Percentiles rank a stretch among this genome's conserved stretches.
These are phyloP conservation scores for Malassezia restricta DNA, from an alignment of 1,284 basidiomycete species.

Conservation along the genomic window DNA sequence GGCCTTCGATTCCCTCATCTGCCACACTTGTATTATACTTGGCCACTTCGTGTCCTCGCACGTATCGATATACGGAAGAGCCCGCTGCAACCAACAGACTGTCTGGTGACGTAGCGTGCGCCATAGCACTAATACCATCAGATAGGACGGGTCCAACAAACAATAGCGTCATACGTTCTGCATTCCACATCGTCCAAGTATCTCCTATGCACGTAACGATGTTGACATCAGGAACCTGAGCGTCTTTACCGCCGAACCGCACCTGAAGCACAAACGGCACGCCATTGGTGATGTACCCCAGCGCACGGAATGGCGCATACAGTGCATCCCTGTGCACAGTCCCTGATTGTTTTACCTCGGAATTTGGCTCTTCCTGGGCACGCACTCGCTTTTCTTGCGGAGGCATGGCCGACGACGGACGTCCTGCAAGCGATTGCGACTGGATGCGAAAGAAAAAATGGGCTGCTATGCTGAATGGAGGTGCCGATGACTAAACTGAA, in stretches of 20 bases:
- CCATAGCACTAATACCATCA: slow-evolving; percentile 62
- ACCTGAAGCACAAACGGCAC: slow-evolving; percentile 74
- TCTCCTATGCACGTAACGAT: slow-evolving; percentile 77
- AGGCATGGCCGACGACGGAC: not conserved
- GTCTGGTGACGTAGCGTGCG: slow-evolving; percentile 62
- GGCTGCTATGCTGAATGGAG: not conserved
- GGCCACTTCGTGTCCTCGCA: slow-evolving; percentile 70
- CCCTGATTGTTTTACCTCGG: not conserved
- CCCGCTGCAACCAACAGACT: slow-evolving; percentile 72
- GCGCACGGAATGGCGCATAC: slow-evolving; percentile 86
- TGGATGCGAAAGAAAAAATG: not conserved
- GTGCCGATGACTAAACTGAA: slow-evolving; percentile 9
- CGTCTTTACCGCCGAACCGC: slow-evolving; percentile 71
- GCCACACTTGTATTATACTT: slow-evolving; percentile 21
- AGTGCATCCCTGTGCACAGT: slow-evolving; percentile 47
- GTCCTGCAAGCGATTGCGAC: not conserved
- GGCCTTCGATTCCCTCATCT: slow-evolving; percentile 3
- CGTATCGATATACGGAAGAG: slow-evolving; percentile 61
- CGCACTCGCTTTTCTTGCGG: slow-evolving; percentile 13
- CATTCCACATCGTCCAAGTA: slow-evolving; percentile 94
- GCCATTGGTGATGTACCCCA: slow-evolving; percentile 82
- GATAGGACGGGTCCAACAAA: slow-evolving; percentile 82
- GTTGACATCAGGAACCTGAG: slow-evolving; percentile 53
- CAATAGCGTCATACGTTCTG: slow-evolving; percentile 75
- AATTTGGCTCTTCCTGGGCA: not conserved